Evolutionary conservation across 331 rosid genomes (phyloP).

Genomic region (Quercus tomentella): DNA sequence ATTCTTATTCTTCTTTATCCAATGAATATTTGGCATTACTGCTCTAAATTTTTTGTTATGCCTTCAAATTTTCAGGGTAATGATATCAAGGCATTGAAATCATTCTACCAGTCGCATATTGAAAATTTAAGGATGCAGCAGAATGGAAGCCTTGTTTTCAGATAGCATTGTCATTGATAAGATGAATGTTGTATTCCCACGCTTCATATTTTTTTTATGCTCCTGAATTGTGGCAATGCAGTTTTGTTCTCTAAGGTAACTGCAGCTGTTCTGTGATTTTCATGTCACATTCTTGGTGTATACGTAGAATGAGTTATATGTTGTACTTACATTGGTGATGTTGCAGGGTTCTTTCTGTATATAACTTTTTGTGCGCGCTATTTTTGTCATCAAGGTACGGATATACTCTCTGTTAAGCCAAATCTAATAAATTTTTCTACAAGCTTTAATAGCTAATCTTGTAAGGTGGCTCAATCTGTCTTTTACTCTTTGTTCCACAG

Average conservation of each 20-base stretch:
- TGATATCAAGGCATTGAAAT: slow-evolving; percentile 71
- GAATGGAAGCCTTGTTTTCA: slow-evolving; percentile 77
- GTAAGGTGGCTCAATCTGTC: slow-evolving; percentile 24
- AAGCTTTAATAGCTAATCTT: slow-evolving; percentile 17
- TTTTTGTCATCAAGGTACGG: slow-evolving; percentile 43
- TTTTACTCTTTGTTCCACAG: slow-evolving; percentile 17
- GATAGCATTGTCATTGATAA: slow-evolving; percentile 52
- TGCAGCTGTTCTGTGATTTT: slow-evolving; percentile 1
- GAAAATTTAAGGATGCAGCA: slow-evolving; percentile 79
- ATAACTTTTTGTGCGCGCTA: slow-evolving; percentile 50
- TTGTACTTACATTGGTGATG: slow-evolving; percentile 12
- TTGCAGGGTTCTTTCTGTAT: slow-evolving; percentile 55
- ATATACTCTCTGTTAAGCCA: slow-evolving; percentile 10
- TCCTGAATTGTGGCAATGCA: slow-evolving; percentile 26
- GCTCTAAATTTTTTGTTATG: not conserved
- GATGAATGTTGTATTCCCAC: slow-evolving; percentile 14
- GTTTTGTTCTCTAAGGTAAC: slow-evolving; percentile 53
- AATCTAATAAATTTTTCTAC: slow-evolving; percentile 24
- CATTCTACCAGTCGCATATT: slow-evolving; percentile 66
- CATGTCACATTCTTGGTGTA: not conserved
- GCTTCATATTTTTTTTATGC: slow-evolving; percentile 21
- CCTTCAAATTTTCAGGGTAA: slow-evolving; percentile 42
- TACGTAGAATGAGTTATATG: not conserved
- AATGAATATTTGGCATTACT: not conserved
- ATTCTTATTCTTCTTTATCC: not conserved